Conservation (phyloP, 805 yeast genomes). For the Metschnikowia shivogae region DNA sequence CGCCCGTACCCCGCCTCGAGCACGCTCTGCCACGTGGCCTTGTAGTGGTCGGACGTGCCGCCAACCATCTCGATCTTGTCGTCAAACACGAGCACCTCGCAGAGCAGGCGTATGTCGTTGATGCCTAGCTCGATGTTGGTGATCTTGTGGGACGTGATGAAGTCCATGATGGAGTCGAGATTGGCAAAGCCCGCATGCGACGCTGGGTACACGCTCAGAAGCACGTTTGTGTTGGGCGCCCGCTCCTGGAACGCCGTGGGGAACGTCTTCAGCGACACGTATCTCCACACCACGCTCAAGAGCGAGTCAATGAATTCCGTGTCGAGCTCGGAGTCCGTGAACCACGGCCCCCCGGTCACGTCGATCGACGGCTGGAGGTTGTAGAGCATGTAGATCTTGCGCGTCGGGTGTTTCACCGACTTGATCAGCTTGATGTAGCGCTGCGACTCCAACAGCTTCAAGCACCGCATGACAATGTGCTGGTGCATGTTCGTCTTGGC, state of each 20-base stretch:
- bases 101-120: conserved; percentile 71
- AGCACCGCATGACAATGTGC: conserved; percentile 79
- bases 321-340: conserved; percentile 91
- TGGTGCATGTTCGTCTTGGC: conserved; percentile 87
- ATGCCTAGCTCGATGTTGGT: conserved; percentile 76
- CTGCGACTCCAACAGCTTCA: conserved; percentile 75
- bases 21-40: conserved; percentile 80
- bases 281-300: conserved; percentile 83
- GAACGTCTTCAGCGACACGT: conserved; percentile 66
- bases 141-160: conserved; percentile 66
- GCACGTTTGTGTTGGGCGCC: conserved; percentile 28
- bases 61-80: conserved; percentile 68
- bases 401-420: conserved; percentile 85
- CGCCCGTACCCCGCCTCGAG: conserved; percentile 61
- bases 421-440: conserved; percentile 85
- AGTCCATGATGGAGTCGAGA: conserved; percentile 68
- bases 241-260: conserved; percentile 64
- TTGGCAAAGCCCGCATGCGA: conserved; percentile 62
- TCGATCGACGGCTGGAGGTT: conserved; percentile 91
- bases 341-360: conserved; percentile 99
- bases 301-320: conserved; percentile 87
- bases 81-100: conserved; percentile 85
- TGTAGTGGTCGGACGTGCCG: conserved; percentile 57
- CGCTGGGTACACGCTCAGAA: conserved; percentile 52
- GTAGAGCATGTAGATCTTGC: conserved; percentile 94